Base-by-base conservation (phyloP, 2,329 filamentous ascomycete genomes). In the Penicillium crustosum region DNA sequence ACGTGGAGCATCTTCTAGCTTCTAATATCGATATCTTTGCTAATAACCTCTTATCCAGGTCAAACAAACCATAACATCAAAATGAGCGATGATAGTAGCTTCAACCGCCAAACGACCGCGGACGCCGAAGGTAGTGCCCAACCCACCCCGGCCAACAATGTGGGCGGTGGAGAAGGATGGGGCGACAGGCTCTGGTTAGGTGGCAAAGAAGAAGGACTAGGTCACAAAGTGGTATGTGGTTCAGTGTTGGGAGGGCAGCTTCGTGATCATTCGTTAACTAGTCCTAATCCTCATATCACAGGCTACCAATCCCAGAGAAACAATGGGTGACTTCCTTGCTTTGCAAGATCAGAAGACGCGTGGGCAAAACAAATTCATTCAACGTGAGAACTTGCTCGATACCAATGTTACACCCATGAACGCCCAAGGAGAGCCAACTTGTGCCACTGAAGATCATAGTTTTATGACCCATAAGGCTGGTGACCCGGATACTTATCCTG, bases 121-220 rank as follows among this genome's bases (percentile, higher is more conserved):
- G 65, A 64, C 23, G 33, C 53, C 8, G 69, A 69, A 27, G 70
- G 68, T 45, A 66, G 69, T 57, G 41, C 63, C 21, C 25, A 54
- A 15, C 69, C 70, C 15, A 72, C 68, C 0, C 70, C 71, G n/a
- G 70, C 69, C 29, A 72, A 72, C 63, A 67, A 68, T 49, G 43
- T 57, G 31, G 62, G 60, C 25, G 68, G 62, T n/a, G 65, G 64
- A 19, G 27, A 41, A 8, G 61, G 65, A 43, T 63, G 61, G 61
- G 68, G 68, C 23, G 68, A 73, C 33, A 48, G 53, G 29, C 60
- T 66, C 21, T 42, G 55, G 23, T 67, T 68, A 53, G 70, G 69
- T 17, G 68, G 64, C 5, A 35, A 41, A 23, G 56, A 45, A 6
- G 35, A 72, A 44, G 69, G 70, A 29, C 7, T 23, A 0, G 70